A percentile compares a stretch with the other conserved stretches of the same genome.
phyloP scores from a whole-genome alignment of 2,329 filamentous ascomycete genomes.

The Herpotrichia juniperi region DNA sequence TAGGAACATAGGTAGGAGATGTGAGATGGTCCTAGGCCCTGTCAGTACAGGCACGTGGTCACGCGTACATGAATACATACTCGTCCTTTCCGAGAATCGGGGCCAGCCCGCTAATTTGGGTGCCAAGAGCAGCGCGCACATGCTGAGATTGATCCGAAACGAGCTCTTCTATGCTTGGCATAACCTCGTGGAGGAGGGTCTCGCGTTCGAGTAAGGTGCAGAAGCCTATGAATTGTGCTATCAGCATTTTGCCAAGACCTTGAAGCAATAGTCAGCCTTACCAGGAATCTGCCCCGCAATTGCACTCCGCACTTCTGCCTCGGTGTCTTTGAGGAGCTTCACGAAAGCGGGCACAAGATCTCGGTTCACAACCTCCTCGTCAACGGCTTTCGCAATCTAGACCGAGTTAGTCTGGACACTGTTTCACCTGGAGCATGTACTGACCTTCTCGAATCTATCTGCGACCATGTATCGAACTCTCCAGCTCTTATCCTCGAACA shows the following conservation, averaged over 20 bases:
- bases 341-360: conserved; percentile 97
- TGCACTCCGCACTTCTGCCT: conserved; percentile 95
- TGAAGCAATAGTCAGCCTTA: conserved; percentile 42
- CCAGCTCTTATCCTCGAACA: conserved; percentile 99
- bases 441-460: conserved; percentile 94
- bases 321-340: conserved; percentile 95
- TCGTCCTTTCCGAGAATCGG: conserved; percentile 98
- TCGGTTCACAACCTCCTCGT: conserved; percentile 92
- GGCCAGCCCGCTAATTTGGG: conserved; percentile 94
- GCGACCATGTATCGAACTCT: conserved; percentile 99
- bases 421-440: conserved; percentile 15
- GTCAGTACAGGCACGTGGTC: conserved; percentile 32
- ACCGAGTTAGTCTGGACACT: conserved; percentile 31
- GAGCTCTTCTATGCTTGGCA: conserved; percentile 94
- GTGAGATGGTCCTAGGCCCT: conserved; percentile 79
- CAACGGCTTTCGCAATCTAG: conserved; percentile 96
- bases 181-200: conserved; percentile 91
- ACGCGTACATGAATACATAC: conserved; percentile 59
- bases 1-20: conserved; percentile 97
- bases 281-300: conserved; percentile 96
- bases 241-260: conserved; percentile 31
- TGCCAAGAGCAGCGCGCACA: conserved; percentile 92
- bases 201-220: conserved; percentile 86
- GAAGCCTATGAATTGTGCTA: conserved; percentile 68
- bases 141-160: conserved; percentile 97